Evolutionary conservation across 345 rosid genomes (phyloP), one percentile per base, ranked within the genome.

Genomic region (Eucalyptus polyanthemos): DNA sequence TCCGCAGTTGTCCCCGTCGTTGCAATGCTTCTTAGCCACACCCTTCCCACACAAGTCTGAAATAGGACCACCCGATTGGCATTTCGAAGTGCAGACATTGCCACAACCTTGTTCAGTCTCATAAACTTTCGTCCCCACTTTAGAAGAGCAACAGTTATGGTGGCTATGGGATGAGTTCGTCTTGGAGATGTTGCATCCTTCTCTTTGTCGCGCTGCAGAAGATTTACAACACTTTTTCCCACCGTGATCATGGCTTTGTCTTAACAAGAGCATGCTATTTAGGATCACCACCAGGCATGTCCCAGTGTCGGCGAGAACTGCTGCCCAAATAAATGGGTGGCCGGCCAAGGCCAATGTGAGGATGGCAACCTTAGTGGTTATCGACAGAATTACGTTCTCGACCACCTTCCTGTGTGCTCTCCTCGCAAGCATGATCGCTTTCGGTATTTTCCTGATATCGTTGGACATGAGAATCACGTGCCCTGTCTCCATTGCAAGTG

Each of bases 251-350:
- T 87, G 89, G 49, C 69, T 14, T 54, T 90, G 37, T 89, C 90
- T 91, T 50, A 98, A 89, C 60, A 97, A 93, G 49, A 93, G 91
- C 99, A 95, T 97, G 89, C 99, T 98, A 89, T 96, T 98, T 5
- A 94, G 87, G 25, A 98, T 96, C 88, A 98, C 99, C 5, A 98
- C 88, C 87, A 98, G 11, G 92, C 99, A 98, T 37, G 99, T 96
- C 3, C 99, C 99, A 2, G 94, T 96, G 92, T 98, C 99, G 2
- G 97, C 93, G 65, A 97, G 96, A 88, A 96, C 99, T 11, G 99
- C 99, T 2, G 96, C 97, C 99, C 99, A 98, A 60, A 98, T 90
- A 56, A 96, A 86, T 1, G 99, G 99, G 69, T 98, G 94, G 81
- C 98, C 99, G 16, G 95, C 96, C 76, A 97, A 88, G 4, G 97